A percentile compares a stretch with the other conserved stretches of the same genome.
phyloP scores from a whole-genome alignment of 2,329 filamentous ascomycete genomes.

The Talaromyces islandicus region DNA sequence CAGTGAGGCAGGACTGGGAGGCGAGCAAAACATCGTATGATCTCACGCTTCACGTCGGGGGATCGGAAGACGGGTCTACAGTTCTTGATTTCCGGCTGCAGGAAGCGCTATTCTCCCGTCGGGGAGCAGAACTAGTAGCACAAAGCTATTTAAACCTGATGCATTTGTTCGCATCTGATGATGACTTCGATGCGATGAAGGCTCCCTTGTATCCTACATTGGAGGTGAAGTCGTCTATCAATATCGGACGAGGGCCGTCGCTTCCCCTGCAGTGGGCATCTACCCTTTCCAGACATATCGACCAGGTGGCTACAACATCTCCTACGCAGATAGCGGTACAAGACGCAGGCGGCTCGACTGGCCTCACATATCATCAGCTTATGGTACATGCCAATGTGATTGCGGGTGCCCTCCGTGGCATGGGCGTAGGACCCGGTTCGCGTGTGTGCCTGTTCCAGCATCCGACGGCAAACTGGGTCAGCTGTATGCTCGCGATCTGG shows the following conservation, averaged over 20 bases:
- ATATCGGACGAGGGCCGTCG: not conserved
- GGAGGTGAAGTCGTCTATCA: not conserved
- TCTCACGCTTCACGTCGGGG: not conserved
- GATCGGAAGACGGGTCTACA: not conserved
- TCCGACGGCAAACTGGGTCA: slow-evolving; percentile 28
- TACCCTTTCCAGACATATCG: not conserved
- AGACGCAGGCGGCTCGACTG: not conserved
- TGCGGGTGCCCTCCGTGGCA: not conserved
- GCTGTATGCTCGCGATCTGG: slow-evolving; percentile 28
- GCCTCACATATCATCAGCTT: not conserved
- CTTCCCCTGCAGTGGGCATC: not conserved
- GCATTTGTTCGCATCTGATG: not conserved
- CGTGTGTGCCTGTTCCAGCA: slow-evolving; percentile 23
- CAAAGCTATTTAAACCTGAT: not conserved
- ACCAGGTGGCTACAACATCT: not conserved
- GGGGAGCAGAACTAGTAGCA: not conserved
- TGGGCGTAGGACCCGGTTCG: not conserved
- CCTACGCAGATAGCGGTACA: not conserved
- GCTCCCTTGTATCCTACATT: not conserved
- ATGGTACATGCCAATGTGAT: not conserved
- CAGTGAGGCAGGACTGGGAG: not conserved
- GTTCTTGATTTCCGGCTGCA: not conserved
- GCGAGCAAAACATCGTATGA: not conserved
- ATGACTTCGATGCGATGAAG: not conserved
- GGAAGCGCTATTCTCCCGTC: not conserved